Evolutionary conservation across 805 yeast genomes (phyloP).

Genomic region (Barnettozyma vustinii): DNA sequence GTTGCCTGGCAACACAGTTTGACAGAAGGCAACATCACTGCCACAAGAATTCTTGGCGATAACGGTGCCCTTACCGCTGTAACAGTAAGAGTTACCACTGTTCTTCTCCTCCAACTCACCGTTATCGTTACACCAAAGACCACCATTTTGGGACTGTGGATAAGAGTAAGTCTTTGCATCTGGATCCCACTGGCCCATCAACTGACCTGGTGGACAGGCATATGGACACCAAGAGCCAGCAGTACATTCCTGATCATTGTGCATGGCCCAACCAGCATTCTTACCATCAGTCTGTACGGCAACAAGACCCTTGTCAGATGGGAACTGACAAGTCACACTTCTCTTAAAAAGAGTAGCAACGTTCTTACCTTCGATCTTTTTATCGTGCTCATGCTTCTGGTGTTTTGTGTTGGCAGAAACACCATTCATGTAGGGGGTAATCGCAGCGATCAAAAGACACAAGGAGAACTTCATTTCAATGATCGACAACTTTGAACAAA

Average conservation of each 20-base stretch:
- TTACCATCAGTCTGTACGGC: slow-evolving; percentile 50
- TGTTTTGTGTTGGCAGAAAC: slow-evolving; percentile 6
- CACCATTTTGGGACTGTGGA: slow-evolving; percentile 80
- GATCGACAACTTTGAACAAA: too few relatives aligned
- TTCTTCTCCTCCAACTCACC: slow-evolving; percentile 65
- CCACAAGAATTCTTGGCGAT: slow-evolving; percentile 51
- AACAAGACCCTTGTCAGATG: slow-evolving; percentile 61
- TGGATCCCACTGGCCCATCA: slow-evolving; percentile 89
- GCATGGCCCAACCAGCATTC: slow-evolving; percentile 87
- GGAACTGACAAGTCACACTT: slow-evolving; percentile 58
- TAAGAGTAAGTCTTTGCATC: slow-evolving; percentile 63
- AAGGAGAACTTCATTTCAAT: background rate
- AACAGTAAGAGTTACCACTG: slow-evolving; percentile 55
- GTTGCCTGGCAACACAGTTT: slow-evolving; percentile 90
- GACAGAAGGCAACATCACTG: slow-evolving; percentile 74
- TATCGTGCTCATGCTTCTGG: slow-evolving; percentile 22
- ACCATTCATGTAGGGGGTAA: background rate
- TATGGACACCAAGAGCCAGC: slow-evolving; percentile 85
- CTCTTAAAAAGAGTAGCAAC: slow-evolving; percentile 25
- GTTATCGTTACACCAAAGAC: slow-evolving; percentile 66
- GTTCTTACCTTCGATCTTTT: slow-evolving; percentile 24
- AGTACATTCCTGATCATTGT: slow-evolving; percentile 65
- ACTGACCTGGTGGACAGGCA: slow-evolving; percentile 85
- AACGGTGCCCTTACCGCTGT: slow-evolving; percentile 75
- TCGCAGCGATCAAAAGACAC: background rate